Evolutionary conservation across 1,284 basidiomycete species (phyloP), one percentile per base, ranked within the genome.

Genomic region (Tetrapyrgos nigripes): DNA sequence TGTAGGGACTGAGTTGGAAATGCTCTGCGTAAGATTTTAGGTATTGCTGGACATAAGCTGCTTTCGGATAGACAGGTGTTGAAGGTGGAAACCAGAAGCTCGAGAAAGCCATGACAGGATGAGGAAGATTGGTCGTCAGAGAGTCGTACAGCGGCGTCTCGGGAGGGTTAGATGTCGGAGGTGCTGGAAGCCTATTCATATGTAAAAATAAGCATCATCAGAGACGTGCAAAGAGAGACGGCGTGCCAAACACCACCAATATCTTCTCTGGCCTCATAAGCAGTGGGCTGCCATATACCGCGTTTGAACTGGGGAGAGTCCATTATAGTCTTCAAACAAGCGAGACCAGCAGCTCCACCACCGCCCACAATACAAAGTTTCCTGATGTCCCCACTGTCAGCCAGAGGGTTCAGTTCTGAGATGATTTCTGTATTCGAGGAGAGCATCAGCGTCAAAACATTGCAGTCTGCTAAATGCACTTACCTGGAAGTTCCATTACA

Each of bases 181-280:
- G 72, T 14, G 83, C 82, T 24, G 89, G 85, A 31, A 83, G 70
- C 87, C 88, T 89, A 58, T n/a, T 47, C 26, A 33, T 9, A 37
- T 58, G 29, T 33, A n/a, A 58, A 61, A 55, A 58, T 57, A 48
- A 50, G 29, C 40, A n/a, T 49, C 23, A n/a, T 17, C 23, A 24
- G 14, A 40, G 35, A 44, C 24, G 24, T 54, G 28, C 13, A 13
- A 44, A 56, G 40, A 58, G 50, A 6, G 21, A 33, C 43, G n/a
- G 65, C 80, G 53, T 66, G 90, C 91, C 92, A 93, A 57, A 92
- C 72, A 1, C 91, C 91, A 13, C 92, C 91, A 10, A 91, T 74
- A 50, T 83, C 79, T 26, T 85, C 76, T 54, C 89, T 78, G 14
- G 84, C 76, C 67, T 93, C 91, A 59, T 84, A 91, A 0, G 78